phyloP scores from a whole-genome alignment of 768 basidiomycete genomes.

The Myochromella boudieri region DNA sequence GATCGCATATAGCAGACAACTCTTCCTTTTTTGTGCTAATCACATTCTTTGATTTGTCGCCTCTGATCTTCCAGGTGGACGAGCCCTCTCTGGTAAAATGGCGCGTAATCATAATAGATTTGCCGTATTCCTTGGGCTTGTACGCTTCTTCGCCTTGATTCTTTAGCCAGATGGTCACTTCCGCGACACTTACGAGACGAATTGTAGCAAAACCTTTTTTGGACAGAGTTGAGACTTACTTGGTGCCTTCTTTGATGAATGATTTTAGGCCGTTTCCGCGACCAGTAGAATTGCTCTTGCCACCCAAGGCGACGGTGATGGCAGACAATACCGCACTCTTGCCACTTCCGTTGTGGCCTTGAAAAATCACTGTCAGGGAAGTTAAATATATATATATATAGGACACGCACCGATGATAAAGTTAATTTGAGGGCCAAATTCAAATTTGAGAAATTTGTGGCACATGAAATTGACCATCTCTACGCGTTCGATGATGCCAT shows the following conservation, averaged over 20 bases:
- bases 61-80: conserved; percentile 82
- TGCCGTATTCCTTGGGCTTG: conserved; percentile 81
- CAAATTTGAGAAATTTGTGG: conserved; percentile 80
- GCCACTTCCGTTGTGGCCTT: conserved; percentile 95
- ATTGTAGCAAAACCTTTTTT: neutral
- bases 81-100: conserved; percentile 74
- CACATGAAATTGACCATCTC: conserved; percentile 97
- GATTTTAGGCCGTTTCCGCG: conserved; percentile 83
- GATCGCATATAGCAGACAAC: conserved; percentile 84
- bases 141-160: conserved; percentile 93
- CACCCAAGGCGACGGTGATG: conserved; percentile 90
- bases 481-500: conserved; percentile 84
- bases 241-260: conserved; percentile 82
- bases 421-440: conserved; percentile 92
- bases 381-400: neutral
- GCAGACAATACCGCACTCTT: conserved; percentile 95
- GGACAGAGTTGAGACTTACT: conserved; percentile 38
- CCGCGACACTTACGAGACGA: conserved; percentile 47
- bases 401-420: conserved; percentile 79
- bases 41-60: conserved; percentile 34
- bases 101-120: conserved; percentile 82
- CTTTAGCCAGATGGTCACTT: conserved; percentile 80
- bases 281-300: conserved; percentile 90
- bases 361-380: conserved; percentile 1
- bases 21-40: conserved; percentile 83